Percentiles rank a stretch among this genome's conserved stretches.
phyloP scores from a whole-genome alignment of 495 filamentous ascomycete species.

The Hypoxylon cercidicola region DNA sequence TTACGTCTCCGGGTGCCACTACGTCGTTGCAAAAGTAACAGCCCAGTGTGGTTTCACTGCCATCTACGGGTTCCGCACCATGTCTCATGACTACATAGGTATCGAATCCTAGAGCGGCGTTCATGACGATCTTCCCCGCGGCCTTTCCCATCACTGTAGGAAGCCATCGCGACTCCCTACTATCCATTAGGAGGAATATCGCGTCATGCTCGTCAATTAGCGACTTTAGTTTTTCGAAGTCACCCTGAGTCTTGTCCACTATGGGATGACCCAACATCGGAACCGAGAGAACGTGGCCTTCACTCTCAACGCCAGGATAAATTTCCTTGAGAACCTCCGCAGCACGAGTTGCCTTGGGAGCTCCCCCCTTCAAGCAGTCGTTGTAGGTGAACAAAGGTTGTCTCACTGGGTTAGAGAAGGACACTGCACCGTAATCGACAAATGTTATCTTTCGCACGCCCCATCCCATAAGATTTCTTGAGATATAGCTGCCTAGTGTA shows the following conservation, averaged over 20 bases:
- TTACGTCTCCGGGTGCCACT: conserved; percentile 91
- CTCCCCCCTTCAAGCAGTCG: conserved; percentile 88
- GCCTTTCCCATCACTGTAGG: conserved; percentile 98
- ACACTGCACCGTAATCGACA: conserved; percentile 92
- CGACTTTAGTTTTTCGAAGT: conserved; percentile 78
- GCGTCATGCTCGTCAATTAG: conserved; percentile 90
- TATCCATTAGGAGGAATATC: conserved; percentile 96
- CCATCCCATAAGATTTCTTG: conserved; percentile 92
- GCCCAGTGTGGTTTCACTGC: conserved; percentile 73
- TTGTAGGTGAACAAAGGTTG: conserved; percentile 91
- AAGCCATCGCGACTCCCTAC: conserved; percentile 91
- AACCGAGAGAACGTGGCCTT: conserved; percentile 81
- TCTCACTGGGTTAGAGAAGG: conserved; percentile 96
- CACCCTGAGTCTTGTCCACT: conserved; percentile 71
- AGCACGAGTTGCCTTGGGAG: conserved; percentile 82
- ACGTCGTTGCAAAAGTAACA: conserved; percentile 99
- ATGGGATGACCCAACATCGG: conserved; percentile 96
- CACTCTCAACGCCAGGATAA: conserved; percentile 86
- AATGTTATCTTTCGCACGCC: conserved; percentile 97
- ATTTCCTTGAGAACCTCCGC: conserved; percentile 85
- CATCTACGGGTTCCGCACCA: conserved; percentile 67
- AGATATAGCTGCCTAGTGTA: conserved; percentile 92
- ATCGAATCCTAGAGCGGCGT: conserved; percentile 95
- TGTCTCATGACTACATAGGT: conserved; percentile 98
- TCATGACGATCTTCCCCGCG: conserved; percentile 92